phyloP scores from a whole-genome alignment of 352 stramenopile species.

The Blastocystis sp. region DNA sequence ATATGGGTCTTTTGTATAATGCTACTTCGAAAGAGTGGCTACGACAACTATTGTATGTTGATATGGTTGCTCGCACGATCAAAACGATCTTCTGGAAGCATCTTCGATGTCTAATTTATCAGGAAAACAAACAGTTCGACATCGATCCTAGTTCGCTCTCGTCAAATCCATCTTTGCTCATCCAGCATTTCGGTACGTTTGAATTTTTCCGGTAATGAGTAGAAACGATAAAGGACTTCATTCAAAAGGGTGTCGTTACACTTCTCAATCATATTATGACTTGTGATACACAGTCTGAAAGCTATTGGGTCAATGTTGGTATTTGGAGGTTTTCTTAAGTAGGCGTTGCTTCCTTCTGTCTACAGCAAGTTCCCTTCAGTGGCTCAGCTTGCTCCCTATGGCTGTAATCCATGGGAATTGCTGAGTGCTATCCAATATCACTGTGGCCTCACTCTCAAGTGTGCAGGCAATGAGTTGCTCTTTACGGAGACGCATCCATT shows the following conservation, averaged over 20 bases:
- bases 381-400: neutral
- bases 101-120: constrained; percentile 34
- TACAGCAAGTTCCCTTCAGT: constrained; percentile 27
- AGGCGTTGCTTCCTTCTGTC: constrained; percentile 22
- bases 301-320: neutral
- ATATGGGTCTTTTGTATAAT: constrained; percentile 4
- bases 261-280: constrained; percentile 41
- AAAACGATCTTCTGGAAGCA: constrained; percentile 54
- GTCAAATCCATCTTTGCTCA: neutral
- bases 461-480: neutral
- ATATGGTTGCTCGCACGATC: constrained; percentile 28
- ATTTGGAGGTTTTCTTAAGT: neutral
- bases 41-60: neutral
- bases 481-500: constrained; percentile 2
- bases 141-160: neutral
- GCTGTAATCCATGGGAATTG: constrained; percentile 48
- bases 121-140: constrained; percentile 29
- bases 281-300: neutral
- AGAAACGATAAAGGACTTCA: neutral
- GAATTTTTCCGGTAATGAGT: neutral
- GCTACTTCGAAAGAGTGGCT: neutral
- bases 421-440: constrained; percentile 18
- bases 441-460: neutral
- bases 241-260: neutral
- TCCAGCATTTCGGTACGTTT: neutral